Evolutionary conservation across 2,329 filamentous ascomycete genomes (phyloP), one percentile per base, ranked within the genome.

Genomic region (Zymoseptoria ardabiliae): DNA sequence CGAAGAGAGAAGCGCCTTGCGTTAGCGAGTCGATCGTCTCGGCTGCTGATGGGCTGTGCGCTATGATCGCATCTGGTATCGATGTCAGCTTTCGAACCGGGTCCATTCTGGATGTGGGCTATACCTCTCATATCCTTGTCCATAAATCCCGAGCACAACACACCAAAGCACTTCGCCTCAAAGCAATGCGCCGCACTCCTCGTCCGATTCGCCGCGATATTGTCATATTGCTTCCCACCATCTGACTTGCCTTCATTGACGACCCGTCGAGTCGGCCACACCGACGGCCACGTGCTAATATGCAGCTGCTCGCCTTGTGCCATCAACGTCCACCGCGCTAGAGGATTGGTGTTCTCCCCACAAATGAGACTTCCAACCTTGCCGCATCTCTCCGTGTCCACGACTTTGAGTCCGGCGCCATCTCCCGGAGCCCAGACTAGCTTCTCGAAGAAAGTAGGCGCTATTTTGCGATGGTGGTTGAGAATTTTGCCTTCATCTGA

Each of bases 391-490:
- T 53, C 55, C 0, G 78, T 81, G 0, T 81, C 72, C 0, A 77
- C 75, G 0, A 83, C 76, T 1, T 69, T 71, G 3, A 84, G 63
- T 0, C 81, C 81, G 25, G 77, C 58, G 0, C 81, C 81, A 63
- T 84, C 81, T 0, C 81, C 81, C 1, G 76, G 75, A 0, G 73
- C 72, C 81, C 81, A 84, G 0, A 77, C 80, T 21, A 84, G 63
- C 62, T 83, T 83, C 69, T 84, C 82, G 60, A 78, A 83, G 66
- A 82, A 84, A 0, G 81, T 84, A 0, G 81, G 79, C 67, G 81
- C 74, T 1, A 84, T 67, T 58, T 84, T 84, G 1, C 81, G 73
- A 58, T 83, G 80, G 58, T 83, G 81, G 0, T 79, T 75, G 1
- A 81, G 59, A 1, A 83, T 71, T 2, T 78, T 65, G 0, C 81